phyloP scores from a whole-genome alignment of 75 land plant genomes.

The Pinus taeda region DNA sequence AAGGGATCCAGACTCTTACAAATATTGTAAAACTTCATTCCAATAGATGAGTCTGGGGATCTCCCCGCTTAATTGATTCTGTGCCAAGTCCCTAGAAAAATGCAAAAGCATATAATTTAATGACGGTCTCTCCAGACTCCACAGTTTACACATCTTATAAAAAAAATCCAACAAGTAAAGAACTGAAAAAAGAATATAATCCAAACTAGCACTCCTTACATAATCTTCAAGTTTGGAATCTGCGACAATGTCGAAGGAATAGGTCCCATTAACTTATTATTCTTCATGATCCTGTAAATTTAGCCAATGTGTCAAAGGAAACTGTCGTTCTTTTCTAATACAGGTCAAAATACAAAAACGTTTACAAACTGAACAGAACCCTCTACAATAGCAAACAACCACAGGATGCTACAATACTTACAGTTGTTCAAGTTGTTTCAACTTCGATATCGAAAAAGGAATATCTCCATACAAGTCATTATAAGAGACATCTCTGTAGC shows the following conservation, averaged over 20 bases:
- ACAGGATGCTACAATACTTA: conserved; percentile 19
- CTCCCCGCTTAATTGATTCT: conserved; percentile 82
- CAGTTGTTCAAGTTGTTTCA: conserved; percentile 71
- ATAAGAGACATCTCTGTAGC: conserved; percentile 20
- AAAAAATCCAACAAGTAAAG: no score
- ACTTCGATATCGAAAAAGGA: conserved; percentile 79
- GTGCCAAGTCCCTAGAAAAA: conserved; percentile 71
- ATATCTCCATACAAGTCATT: conserved; percentile 54
- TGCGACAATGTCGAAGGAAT: conserved; percentile 90
- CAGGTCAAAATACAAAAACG: background rate
- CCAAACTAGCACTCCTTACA: conserved; percentile 39
- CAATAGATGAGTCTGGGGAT: conserved; percentile 93
- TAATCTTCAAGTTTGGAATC: conserved; percentile 75
- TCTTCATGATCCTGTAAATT: conserved; percentile 61
- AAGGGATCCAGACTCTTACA: conserved; percentile 45
- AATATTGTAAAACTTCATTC: conserved; percentile 95
- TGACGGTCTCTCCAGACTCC: background rate
- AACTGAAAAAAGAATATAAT: no score
- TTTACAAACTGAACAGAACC: background rate
- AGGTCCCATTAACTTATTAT: conserved; percentile 76
- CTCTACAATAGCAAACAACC: background rate
- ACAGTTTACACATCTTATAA: no score
- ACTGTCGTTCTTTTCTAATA: background rate
- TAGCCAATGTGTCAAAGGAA: background rate
- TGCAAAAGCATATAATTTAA: background rate